Percentiles rank a stretch among this genome's conserved stretches.
Conservation (phyloP, 2,329 filamentous ascomycete species). For the Bipolaris zeicola region DNA sequence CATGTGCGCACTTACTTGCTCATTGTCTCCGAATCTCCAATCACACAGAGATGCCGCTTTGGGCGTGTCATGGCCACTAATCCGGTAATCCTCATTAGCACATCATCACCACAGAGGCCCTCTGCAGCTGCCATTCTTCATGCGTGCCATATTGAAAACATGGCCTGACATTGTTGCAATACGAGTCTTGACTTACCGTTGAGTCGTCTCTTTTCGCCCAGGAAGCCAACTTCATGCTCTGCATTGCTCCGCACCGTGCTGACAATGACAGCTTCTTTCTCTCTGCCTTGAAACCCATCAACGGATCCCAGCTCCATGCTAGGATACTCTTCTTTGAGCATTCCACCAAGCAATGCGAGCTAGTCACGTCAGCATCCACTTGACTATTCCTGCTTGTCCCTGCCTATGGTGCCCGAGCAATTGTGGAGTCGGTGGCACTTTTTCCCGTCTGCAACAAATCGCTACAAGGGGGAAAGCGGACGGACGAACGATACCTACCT, state of each 20-base stretch:
- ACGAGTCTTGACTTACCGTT: conserved; percentile 69
- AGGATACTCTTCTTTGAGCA: conserved; percentile 79
- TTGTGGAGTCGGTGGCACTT: not conserved
- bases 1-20: conserved; percentile 66
- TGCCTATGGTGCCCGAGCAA: conserved; percentile 2
- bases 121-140: not conserved
- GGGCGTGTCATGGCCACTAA: conserved; percentile 95
- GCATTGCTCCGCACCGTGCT: conserved; percentile 92
- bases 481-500: conserved; percentile 56
- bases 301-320: conserved; percentile 95
- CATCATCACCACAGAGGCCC: conserved; percentile 2
- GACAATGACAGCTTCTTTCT: conserved; percentile 94
- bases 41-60: conserved; percentile 84
- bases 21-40: conserved; percentile 94
- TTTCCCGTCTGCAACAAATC: conserved; percentile 7
- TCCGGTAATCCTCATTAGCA: conserved; percentile 13
- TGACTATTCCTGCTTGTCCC: not conserved
- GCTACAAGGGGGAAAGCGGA: not conserved
- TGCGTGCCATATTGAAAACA: conserved; percentile 1
- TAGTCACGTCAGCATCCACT: conserved; percentile 46
- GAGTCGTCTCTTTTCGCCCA: conserved; percentile 86
- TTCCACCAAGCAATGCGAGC: conserved; percentile 74
- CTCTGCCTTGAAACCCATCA: conserved; percentile 94
- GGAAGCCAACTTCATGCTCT: conserved; percentile 86
- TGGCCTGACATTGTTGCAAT: not conserved